Conservation (phyloP, 176 grass and related monocot species). For the Elymus sibiricus region DNA sequence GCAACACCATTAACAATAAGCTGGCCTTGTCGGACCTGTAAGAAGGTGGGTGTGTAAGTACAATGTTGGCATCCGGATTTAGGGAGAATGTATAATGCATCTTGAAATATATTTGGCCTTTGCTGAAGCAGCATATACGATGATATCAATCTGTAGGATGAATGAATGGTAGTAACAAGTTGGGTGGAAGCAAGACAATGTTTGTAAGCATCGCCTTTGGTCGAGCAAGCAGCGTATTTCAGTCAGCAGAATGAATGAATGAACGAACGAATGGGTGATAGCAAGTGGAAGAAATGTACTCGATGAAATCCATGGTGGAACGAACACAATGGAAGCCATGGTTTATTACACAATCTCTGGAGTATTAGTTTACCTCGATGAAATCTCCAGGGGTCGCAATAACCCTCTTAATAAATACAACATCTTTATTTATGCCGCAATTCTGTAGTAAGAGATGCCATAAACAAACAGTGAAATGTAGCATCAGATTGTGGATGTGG, state of each 20-base stretch:
- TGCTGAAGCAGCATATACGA: too few relatives aligned
- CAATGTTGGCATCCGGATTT: neutral
- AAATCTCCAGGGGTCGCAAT: conserved; percentile 33
- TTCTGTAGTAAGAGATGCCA: conserved; percentile 6
- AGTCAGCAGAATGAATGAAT: too few relatives aligned
- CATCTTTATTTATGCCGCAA: conserved; percentile 38
- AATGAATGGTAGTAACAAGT: neutral
- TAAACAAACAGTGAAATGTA: too few relatives aligned
- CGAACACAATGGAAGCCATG: too few relatives aligned
- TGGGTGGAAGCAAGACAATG: neutral
- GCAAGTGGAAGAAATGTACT: neutral
- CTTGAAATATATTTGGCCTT: too few relatives aligned
- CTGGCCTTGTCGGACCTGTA: too few relatives aligned
- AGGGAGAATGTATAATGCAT: too few relatives aligned
- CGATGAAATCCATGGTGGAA: too few relatives aligned
- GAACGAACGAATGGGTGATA: neutral
- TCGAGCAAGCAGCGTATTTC: neutral
- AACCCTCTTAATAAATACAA: conserved; percentile 41
- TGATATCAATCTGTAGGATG: neutral
- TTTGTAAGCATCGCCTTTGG: neutral
- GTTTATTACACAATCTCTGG: too few relatives aligned
- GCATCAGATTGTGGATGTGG: too few relatives aligned
- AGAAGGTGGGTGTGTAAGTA: neutral
- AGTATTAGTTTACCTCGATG: conserved; percentile 37
- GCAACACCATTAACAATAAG: too few relatives aligned